A percentile compares a stretch with the other conserved stretches of the same genome.
Conservation (phyloP, 371 early-diverging fungal genomes). For the Smittium culicis region DNA sequence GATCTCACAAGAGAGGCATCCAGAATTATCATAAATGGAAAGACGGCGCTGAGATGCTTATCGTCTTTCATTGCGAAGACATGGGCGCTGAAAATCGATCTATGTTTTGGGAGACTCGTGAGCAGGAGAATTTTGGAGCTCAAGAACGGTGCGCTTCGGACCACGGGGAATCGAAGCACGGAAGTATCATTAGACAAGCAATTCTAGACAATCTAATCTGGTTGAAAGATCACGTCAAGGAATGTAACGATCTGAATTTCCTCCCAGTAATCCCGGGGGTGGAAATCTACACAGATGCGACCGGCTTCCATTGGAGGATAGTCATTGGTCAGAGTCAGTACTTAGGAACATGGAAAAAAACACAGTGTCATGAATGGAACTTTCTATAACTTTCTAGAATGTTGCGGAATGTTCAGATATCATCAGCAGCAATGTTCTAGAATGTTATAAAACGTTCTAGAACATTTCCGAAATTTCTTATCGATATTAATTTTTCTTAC, state of each 20-base stretch:
- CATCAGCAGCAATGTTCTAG: no score
- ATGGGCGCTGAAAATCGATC: constrained; percentile 2
- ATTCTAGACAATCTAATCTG: not conserved
- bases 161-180: not conserved
- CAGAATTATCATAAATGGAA: no score
- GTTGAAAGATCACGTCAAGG: not conserved
- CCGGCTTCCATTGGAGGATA: not conserved
- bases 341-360: not conserved
- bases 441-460: no score
- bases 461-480: no score
- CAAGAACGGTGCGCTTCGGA: not conserved
- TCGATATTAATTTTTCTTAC: no score
- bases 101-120: not conserved
- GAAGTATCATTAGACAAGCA: not conserved
- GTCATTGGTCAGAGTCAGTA: not conserved
- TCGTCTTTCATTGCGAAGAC: constrained; percentile 11
- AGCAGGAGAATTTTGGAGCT: not conserved
- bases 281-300: not conserved
- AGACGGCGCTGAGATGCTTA: not conserved
- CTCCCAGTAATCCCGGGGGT: not conserved
- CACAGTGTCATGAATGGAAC: not conserved
- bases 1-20: no score
- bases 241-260: not conserved
- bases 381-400: no score
- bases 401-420: no score